These are phyloP conservation scores for Kurtzmaniella quercitrusa DNA, from an alignment of 1,139 yeast species.

Conservation along the genomic window DNA sequence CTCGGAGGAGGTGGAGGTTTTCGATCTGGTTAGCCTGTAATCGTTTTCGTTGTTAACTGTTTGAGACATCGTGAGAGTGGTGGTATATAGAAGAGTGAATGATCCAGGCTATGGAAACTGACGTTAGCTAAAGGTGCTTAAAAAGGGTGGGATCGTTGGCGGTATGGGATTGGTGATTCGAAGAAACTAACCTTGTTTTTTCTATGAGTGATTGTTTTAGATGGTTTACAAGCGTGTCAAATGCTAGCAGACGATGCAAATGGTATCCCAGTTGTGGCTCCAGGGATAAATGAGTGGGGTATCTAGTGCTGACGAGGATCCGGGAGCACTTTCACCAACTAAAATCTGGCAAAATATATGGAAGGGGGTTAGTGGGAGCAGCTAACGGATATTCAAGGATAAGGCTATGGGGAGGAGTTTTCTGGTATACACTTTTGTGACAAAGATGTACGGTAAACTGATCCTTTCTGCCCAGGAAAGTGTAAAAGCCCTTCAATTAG, in stretches of 20 bases:
- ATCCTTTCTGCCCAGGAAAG: neutral
- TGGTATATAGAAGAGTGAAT: neutral
- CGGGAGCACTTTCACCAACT: no score
- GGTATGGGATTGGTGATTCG: no score
- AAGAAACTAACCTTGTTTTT: no score
- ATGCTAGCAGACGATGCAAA: neutral
- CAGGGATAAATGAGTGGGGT: neutral
- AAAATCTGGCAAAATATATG: no score
- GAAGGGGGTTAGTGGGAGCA: no score
- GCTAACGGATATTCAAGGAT: no score
- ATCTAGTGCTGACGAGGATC: neutral
- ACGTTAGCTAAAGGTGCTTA: no score
- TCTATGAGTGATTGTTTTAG: no score
- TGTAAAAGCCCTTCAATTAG: neutral
- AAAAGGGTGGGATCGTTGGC: no score
- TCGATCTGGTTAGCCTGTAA: constrained; percentile 30
- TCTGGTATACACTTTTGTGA: no score
- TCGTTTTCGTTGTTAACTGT: constrained; percentile 42
- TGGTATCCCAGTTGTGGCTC: neutral
- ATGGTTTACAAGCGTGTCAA: neutral
- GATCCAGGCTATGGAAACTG: neutral
- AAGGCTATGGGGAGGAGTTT: no score
- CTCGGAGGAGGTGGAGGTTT: constrained; percentile 3
- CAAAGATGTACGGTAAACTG: no score
- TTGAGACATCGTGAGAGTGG: constrained; percentile 25